These are phyloP conservation scores for Lasiosphaeriaceae sp. DNA, from an alignment of 495 filamentous ascomycete species.

Conservation along the genomic window DNA sequence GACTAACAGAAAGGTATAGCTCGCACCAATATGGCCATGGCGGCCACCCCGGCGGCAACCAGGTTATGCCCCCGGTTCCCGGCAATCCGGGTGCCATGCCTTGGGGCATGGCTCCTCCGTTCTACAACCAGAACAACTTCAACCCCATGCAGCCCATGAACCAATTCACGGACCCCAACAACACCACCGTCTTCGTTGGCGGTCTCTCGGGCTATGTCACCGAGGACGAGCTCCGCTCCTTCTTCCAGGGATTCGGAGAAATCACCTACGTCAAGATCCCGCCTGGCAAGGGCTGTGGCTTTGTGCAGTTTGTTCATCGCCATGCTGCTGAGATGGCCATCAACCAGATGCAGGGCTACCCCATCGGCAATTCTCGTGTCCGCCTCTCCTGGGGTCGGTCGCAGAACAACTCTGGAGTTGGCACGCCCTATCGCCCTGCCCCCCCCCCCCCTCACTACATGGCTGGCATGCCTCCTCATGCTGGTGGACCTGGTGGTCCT, in stretches of 20 bases:
- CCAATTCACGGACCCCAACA: constrained; percentile 99
- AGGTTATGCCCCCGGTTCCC: constrained; percentile 36
- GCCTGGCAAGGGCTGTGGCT: constrained; percentile 97
- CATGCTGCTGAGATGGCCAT: constrained; percentile 99
- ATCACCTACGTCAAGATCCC: constrained; percentile 99
- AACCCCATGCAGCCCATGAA: constrained; percentile 86
- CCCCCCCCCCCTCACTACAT: constrained; percentile 81
- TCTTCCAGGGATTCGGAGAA: constrained; percentile 99
- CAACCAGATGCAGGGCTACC: constrained; percentile 99
- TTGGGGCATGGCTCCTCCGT: constrained; percentile 35
- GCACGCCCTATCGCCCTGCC: constrained; percentile 94
- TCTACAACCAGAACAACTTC: constrained; percentile 33
- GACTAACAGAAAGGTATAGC: constrained; percentile 17
- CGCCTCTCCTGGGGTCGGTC: constrained; percentile 95
- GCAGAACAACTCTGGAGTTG: constrained; percentile 99
- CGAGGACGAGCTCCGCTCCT: constrained; percentile 97
- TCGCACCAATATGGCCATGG: constrained; percentile 38
- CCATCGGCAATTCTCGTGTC: constrained; percentile 97
- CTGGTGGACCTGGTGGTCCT: constrained; percentile 3
- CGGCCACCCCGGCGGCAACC: constrained; percentile 21
- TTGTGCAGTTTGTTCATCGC: constrained; percentile 98
- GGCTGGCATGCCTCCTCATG: constrained; percentile 26
- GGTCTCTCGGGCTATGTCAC: constrained; percentile 97
- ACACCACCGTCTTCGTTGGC: constrained; percentile 98
- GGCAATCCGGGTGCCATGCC: constrained; percentile 35